Base-by-base conservation (phyloP, 371 early-diverging fungal genomes). In the Aphelidium insulamus region DNA sequence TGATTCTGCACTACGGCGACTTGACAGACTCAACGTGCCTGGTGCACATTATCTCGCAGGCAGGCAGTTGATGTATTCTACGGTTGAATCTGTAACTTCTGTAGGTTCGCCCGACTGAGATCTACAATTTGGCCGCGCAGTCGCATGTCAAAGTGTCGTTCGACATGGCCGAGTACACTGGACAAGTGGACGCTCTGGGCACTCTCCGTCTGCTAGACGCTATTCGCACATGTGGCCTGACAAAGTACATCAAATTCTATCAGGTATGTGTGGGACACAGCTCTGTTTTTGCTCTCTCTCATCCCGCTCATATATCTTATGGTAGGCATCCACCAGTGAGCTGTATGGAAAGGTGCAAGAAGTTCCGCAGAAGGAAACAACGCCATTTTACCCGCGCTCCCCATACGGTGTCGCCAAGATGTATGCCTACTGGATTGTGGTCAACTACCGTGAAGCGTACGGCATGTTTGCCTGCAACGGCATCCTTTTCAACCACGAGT, bases 101-200 rank as follows among this genome's bases (percentile, higher is more conserved):
- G n/a, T n/a, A n/a, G 39, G 66, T 80, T 23, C 69, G 72, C 32
- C 77, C 81, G 17, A 73, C 70, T 21, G 81, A 77, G 48, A 55
- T 77, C 26, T 77, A 80, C 51, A 77, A 77, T 52, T 59, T 77
- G 49, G 73, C 65, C 31, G 73, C 72, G 22, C 72, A 72, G 43
- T 73, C 73, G 22, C 78, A 78, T 40, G 82, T 81, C 51, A 78
- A 77, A 53, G 80, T 82, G 16, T 79, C 80, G 5, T 82, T 82
- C 47, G 78, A 79, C 37, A 75, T 79, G 77, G 69, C 83, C 22
- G 78, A 79, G 50, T 82, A 82, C 55, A 81, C 77, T 25, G 76
- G 74, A 53, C 72, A 79, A 49, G 83, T 82, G 10, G 80, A 79
- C 59, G 83, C 63, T 23, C 55, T 77, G 12, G 79, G 79, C 38